phyloP scores from a whole-genome alignment of 139 green algal genomes.

The Haematococcus sp. region DNA sequence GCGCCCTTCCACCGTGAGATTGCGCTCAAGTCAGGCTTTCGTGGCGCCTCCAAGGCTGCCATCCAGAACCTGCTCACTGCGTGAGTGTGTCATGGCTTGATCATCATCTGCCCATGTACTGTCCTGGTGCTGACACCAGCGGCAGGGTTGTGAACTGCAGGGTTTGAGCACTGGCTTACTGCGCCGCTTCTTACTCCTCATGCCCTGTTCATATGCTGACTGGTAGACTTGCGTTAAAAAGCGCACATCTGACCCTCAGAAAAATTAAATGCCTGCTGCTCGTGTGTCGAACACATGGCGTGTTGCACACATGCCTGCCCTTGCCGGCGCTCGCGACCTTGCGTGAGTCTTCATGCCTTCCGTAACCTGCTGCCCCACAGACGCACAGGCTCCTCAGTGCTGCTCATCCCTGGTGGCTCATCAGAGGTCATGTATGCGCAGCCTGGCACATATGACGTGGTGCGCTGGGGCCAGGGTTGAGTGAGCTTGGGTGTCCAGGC shows the following conservation, averaged over 20 bases:
- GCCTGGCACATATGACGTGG: slow-evolving; percentile 40
- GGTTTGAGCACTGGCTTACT: not conserved
- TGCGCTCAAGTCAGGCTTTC: slow-evolving; percentile 34
- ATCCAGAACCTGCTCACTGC: slow-evolving; percentile 8
- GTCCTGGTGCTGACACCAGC: not conserved
- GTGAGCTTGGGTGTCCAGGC: no score
- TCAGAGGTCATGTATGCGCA: slow-evolving; percentile 34
- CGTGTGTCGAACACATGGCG: no score
- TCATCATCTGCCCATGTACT: not conserved
- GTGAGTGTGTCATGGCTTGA: slow-evolving; percentile 1
- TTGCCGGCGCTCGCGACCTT: no score
- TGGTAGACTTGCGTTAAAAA: no score
- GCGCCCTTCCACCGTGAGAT: slow-evolving; percentile 38
- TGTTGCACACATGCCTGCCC: no score
- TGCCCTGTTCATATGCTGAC: no score
- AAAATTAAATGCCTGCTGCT: no score
- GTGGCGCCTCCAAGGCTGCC: slow-evolving; percentile 36
- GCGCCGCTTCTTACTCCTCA: no score
- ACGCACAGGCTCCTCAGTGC: slow-evolving; percentile 9
- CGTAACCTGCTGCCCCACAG: no score
- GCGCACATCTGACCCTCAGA: no score
- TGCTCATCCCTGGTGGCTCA: slow-evolving; percentile 33
- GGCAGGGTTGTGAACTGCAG: slow-evolving; percentile 14
- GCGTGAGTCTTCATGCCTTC: no score
- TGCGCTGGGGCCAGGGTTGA: no score